A percentile compares a stretch with the other conserved stretches of the same genome.
These are phyloP conservation scores for Colletotrichum cordylinicola DNA, from an alignment of 2,329 filamentous ascomycete species.

Conservation along the genomic window DNA sequence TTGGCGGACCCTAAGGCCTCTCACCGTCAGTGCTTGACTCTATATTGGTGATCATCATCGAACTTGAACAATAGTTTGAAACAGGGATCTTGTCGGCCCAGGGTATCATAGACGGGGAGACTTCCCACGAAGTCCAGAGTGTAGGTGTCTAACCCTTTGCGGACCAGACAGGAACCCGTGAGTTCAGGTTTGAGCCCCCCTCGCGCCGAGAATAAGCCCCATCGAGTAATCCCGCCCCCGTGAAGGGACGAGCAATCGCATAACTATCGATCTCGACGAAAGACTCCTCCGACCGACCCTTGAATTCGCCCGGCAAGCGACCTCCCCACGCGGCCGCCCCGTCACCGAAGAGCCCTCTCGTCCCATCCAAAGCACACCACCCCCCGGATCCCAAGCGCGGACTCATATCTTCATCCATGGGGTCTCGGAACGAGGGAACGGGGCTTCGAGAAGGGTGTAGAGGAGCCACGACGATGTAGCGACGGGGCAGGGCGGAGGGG, in stretches of 20 bases:
- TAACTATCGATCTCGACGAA: slow-evolving; percentile 98
- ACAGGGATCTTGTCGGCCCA: slow-evolving; percentile 15
- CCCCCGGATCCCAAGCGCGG: slow-evolving; percentile 54
- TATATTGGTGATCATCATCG: slow-evolving; percentile 89
- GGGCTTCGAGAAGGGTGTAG: slow-evolving; percentile 14
- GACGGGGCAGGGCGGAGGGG: slow-evolving; percentile 43
- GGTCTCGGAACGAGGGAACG: slow-evolving; percentile 44
- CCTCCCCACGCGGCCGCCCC: slow-evolving; percentile 30
- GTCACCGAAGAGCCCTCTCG: slow-evolving; percentile 27
- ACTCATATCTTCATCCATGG: slow-evolving; percentile 90
- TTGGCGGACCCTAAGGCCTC: slow-evolving; percentile 26
- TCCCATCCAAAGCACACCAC: slow-evolving; percentile 19
- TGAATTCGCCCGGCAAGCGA: slow-evolving; percentile 29
- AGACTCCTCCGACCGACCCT: slow-evolving; percentile 58
- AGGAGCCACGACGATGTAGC: slow-evolving; percentile 47
- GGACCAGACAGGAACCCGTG: not conserved
- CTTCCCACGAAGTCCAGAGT: slow-evolving; percentile 49
- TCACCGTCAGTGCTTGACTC: slow-evolving; percentile 96
- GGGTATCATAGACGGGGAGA: slow-evolving; percentile 33
- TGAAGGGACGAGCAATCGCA: slow-evolving; percentile 80
- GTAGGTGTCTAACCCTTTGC: slow-evolving; percentile 25
- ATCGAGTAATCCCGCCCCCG: slow-evolving; percentile 87
- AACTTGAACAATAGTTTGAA: slow-evolving; percentile 25
- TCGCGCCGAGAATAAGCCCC: slow-evolving; percentile 99
- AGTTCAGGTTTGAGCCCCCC: slow-evolving; percentile 63